Evolutionary conservation across 345 rosid species (phyloP), one percentile per base, ranked within the genome.

Genomic region (Boechera retrofracta): DNA sequence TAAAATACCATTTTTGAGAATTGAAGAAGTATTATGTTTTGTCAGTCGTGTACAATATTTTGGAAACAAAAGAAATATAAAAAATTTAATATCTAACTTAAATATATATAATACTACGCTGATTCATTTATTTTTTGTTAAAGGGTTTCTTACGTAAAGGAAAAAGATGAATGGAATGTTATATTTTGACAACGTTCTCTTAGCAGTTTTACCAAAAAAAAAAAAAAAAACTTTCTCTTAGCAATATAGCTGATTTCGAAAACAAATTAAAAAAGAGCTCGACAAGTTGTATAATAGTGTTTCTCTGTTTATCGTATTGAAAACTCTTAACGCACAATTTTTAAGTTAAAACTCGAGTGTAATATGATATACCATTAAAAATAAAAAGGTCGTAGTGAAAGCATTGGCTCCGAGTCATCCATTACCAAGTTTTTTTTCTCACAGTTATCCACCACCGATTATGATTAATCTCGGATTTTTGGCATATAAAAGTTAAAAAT

Each of bases 331-430:
- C 41, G 9, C 55, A 47, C 5, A 64, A 15, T 9, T 47, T 65
- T 44, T 33, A 15, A 10, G 18, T 16, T 9, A 47, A 65, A 45
- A 65, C n/a, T 31, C 42, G 41, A n/a, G 28, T n/a, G 15, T 5
- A 29, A 15, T 38, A 11, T 66, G 31, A 16, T 65, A n/a, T 15
- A 31, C 16, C 28, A 48, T 11, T 45, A 60, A 45, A 36, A 39
- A 10, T 8, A 39, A 39, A 33, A 39, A 39, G 0, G 53, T 62
- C 53, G 16, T 72, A 28, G 31, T 63, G 70, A 64, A 51, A 52
- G 54, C 53, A 69, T 62, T 62, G 69, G 54, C 53, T 73, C 69
- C 54, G 52, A 73, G 61, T 62, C 69, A 72, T 16, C 53, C 41
- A 26, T 51, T 33, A 52, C 39, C 28, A 15, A 31, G 7, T 28